Evolutionary conservation across 2,329 filamentous ascomycete genomes (phyloP), one percentile per base, ranked within the genome.

Genomic region (Domatiomyces catenatus): DNA sequence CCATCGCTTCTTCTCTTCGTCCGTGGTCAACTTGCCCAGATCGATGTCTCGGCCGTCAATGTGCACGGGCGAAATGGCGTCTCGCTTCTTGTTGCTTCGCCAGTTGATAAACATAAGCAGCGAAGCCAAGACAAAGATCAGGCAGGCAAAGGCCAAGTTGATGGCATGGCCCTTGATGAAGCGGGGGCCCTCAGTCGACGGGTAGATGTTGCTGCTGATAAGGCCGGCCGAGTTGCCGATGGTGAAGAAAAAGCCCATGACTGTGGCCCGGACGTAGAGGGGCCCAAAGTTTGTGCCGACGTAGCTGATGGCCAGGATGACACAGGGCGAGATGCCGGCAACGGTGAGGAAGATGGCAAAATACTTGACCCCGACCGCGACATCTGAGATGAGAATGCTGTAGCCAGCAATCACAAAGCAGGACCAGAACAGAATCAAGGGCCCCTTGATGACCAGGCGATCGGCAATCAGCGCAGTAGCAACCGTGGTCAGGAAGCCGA

Each of bases 161-260:
- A 55, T 52, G 8, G 51, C 42, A 32, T 55, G 53, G 5, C 53
- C 53, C 48, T 55, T 55, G 47, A 51, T 42, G 48, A 53, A 55
- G 15, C 51, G 48, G 2, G 53, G 53, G 5, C 51, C 17, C 26
- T 47, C 45, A 28, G 45, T 18, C 15, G 45, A 15, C 12, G 45
- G 45, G 26, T 47, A 47, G 17, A 47, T 47, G 45, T 47, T 47
- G 24, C 18, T 42, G 44, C 43, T 32, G 17, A 50, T 50, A 22
- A 50, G 44, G 19, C 49, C 49, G 2, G 49, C 49, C 7, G 43
- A 36, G 44, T 50, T 50, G n/a, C 49, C 49, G 15, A 50, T 50
- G 24, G 44, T 47, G 43, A 47, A 47, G 45, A 47, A 47, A 17
- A 47, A 32, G 3, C 45, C 45, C 45, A 47, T 47, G 20, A 47